phyloP scores from a whole-genome alignment of 495 filamentous ascomycete genomes.

The Margaritispora aquatica region DNA sequence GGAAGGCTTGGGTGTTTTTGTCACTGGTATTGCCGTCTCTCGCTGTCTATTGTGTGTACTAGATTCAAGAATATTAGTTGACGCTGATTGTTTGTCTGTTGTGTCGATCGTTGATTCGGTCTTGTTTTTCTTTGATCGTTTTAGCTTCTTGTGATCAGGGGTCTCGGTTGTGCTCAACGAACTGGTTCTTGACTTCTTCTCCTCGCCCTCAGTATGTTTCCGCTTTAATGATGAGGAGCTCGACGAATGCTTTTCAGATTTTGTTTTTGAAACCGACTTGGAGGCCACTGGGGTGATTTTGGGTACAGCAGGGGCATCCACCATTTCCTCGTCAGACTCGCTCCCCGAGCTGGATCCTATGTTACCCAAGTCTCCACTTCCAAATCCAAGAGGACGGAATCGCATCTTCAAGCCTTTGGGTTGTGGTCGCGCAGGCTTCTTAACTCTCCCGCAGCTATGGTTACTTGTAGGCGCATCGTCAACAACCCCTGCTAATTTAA shows the following conservation, averaged over 20 bases:
- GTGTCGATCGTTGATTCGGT: conserved; percentile 8
- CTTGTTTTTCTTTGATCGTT: conserved; percentile 18
- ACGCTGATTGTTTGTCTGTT: conserved; percentile 11
- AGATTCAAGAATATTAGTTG: conserved; percentile 5
- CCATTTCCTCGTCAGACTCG: conserved; percentile 32
- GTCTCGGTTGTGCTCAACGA: conserved; percentile 13
- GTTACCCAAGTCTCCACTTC: conserved; percentile 35
- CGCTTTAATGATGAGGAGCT: background rate
- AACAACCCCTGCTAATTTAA: conserved; percentile 26
- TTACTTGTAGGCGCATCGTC: conserved; percentile 16
- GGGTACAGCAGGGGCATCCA: conserved; percentile 9
- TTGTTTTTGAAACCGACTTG: background rate
- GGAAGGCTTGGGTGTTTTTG: background rate
- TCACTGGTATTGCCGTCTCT: conserved; percentile 4
- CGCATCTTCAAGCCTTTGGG: conserved; percentile 57
- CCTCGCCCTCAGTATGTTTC: conserved; percentile 2
- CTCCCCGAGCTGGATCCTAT: conserved; percentile 33
- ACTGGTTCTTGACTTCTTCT: conserved; percentile 14
- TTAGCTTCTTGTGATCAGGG: conserved; percentile 15
- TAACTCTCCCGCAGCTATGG: conserved; percentile 20
- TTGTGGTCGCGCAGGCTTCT: conserved; percentile 39
- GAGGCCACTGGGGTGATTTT: background rate
- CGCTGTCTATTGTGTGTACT: background rate
- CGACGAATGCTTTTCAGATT: background rate
- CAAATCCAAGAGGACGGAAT: conserved; percentile 48